Conservation (phyloP, 2,329 filamentous ascomycete species). For the Nemania diffusa region DNA sequence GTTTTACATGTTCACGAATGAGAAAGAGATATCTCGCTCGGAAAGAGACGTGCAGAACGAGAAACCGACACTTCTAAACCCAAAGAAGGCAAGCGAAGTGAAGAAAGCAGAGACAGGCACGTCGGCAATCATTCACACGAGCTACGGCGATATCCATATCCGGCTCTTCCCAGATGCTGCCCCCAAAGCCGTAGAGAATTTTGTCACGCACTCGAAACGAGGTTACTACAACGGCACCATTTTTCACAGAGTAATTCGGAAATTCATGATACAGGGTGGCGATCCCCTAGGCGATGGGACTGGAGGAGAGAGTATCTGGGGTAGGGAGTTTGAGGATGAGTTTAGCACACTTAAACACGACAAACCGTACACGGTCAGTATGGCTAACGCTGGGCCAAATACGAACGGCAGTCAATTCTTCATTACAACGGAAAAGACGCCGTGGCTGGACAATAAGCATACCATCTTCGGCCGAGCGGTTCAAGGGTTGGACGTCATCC, state of each 20-base stretch:
- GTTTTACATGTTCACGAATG: conserved; percentile 98
- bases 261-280: conserved; percentile 96
- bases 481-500: conserved; percentile 91
- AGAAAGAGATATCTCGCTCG: conserved; percentile 82
- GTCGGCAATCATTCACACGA: conserved; percentile 89
- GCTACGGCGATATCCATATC: conserved; percentile 91
- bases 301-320: conserved; percentile 92
- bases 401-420: conserved; percentile 99
- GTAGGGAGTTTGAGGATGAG: conserved; percentile 91
- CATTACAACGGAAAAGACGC: conserved; percentile 96
- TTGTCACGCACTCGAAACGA: conserved; percentile 87
- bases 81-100: conserved; percentile 65
- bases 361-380: conserved; percentile 94
- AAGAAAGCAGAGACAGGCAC: conserved; percentile 79
- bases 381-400: conserved; percentile 96
- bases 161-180: conserved; percentile 93
- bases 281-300: conserved; percentile 90
- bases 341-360: conserved; percentile 92
- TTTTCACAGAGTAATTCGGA: conserved; percentile 95
- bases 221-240: conserved; percentile 98
- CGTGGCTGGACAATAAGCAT: conserved; percentile 96
- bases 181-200: conserved; percentile 96
- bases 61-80: conserved; percentile 75
- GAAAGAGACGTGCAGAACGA: conserved; percentile 95
- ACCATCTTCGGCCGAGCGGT: conserved; percentile 94